Evolutionary conservation across 306 rosid genomes (phyloP).

Genomic region (Delonix regia): DNA sequence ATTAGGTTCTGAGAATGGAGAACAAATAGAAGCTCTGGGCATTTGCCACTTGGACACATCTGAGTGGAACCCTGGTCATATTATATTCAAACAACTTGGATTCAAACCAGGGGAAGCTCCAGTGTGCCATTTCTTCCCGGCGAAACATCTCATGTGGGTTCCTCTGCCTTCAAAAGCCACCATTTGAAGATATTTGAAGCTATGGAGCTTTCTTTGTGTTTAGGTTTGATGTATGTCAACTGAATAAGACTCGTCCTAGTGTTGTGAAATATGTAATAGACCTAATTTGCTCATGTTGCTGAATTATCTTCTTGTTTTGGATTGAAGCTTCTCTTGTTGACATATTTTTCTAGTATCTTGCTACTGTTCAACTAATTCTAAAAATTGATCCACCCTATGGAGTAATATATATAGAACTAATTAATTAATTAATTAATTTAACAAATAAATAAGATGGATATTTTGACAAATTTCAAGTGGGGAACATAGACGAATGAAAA

Average conservation of each 20-base stretch:
- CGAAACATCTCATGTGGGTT: constrained; percentile 61
- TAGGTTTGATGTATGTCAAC: not conserved
- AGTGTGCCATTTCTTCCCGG: constrained; percentile 61
- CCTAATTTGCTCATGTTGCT: not conserved
- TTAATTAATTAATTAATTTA: too few species aligned
- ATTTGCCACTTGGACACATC: constrained; percentile 68
- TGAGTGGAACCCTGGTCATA: constrained; percentile 52
- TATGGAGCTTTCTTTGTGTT: not conserved
- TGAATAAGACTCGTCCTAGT: not conserved
- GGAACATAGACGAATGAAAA: too few species aligned
- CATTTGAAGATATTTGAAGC: constrained; percentile 39
- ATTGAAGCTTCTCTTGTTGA: not conserved
- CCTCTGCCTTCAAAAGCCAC: constrained; percentile 45
- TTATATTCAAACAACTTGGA: constrained; percentile 44
- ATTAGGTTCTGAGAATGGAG: constrained; percentile 53
- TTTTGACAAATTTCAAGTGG: too few species aligned
- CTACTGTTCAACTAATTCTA: too few species aligned
- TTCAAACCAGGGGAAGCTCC: constrained; percentile 50
- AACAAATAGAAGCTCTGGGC: constrained; percentile 54
- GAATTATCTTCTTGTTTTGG: not conserved
- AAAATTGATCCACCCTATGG: too few species aligned
- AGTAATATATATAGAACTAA: too few species aligned
- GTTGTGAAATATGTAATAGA: not conserved
- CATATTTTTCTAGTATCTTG: not conserved
- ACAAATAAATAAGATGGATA: too few species aligned